Base-by-base conservation (phyloP, 257 asterid genomes). In the Scutellaria barbata region DNA sequence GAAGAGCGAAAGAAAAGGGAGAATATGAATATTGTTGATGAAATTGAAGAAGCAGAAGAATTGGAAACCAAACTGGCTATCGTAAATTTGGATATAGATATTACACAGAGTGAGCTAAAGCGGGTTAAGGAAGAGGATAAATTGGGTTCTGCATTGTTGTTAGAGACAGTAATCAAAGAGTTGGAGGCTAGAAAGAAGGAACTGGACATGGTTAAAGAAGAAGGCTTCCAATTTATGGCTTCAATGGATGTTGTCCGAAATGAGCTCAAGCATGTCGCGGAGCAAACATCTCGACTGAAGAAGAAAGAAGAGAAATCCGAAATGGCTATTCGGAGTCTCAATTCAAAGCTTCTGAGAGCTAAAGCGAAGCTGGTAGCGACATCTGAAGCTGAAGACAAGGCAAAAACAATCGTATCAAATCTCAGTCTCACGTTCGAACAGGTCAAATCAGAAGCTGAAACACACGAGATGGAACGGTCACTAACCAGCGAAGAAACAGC, bases 211-310 rank as follows among this genome's bases (percentile, higher is more conserved):
- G 67, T 78, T 50, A 80, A 69, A 80, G 88, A 83, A 53, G 94
- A 80, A 59, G 63, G 92, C 62, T 84, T 89, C 64, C 91, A 84
- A 77, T 83, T 86, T 66, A 89, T 95, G 98, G 83, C 87, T 58
- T 91, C 98, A 13, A 88, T 95, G 89, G 95, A 88, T 60, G 68
- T 79, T 12, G 72, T 80, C n/a, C 75, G 96, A 74, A 76, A 82
- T 4, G 95, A 95, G 79, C 85, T 86, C 75, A 85, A 8, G 67
- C 85, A 82, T 22, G 85, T 89, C 10, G 18, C 57, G 3, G 88
- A 82, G 37, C 90, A 86, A 85, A 82, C 79, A 13, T 81, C 78
- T 13, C 83, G 73, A 68, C 9, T 77, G 12, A 85, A 61, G 84
- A 82, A 84, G 79, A 83, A 78, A 62, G 95, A 88, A 74, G 83